These are phyloP conservation scores for Phialocephala sp. DNA, from an alignment of 2,329 filamentous ascomycete genomes.

Conservation along the genomic window DNA sequence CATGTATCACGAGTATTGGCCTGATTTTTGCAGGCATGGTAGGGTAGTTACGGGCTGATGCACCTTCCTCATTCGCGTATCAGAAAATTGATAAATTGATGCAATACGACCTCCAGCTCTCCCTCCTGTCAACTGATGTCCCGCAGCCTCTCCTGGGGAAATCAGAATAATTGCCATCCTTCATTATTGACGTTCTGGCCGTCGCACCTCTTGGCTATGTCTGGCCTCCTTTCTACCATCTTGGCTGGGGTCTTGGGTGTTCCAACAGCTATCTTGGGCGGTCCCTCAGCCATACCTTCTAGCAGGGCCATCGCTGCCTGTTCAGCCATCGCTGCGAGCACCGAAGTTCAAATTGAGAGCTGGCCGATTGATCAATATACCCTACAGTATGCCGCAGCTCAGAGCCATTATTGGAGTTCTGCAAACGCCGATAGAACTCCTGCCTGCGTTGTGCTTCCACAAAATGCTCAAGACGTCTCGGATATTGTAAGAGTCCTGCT, in stretches of 20 bases:
- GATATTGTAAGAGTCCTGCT: constrained; percentile 43
- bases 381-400: constrained; percentile 28
- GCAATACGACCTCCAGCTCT: background rate
- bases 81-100: background rate
- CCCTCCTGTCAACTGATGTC: background rate
- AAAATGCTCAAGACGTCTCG: constrained; percentile 43
- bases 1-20: background rate
- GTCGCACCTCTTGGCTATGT: background rate
- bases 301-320: constrained; percentile 17
- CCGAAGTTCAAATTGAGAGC: constrained; percentile 15
- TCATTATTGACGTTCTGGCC: background rate
- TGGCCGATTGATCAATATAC: constrained; percentile 18
- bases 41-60: background rate
- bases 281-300: background rate
- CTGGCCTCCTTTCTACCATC: background rate
- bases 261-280: background rate
- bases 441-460: constrained; percentile 46
- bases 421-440: constrained; percentile 43
- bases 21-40: background rate
- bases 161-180: background rate
- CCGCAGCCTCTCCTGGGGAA: background rate
- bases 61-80: background rate
- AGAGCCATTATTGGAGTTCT: constrained; percentile 45
- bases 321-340: constrained; percentile 13
- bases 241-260: background rate